Percentiles rank a stretch among this genome's conserved stretches.
Evolutionary conservation across 1,284 basidiomycete species (phyloP).

Genomic region (Apiotrichum sp.): DNA sequence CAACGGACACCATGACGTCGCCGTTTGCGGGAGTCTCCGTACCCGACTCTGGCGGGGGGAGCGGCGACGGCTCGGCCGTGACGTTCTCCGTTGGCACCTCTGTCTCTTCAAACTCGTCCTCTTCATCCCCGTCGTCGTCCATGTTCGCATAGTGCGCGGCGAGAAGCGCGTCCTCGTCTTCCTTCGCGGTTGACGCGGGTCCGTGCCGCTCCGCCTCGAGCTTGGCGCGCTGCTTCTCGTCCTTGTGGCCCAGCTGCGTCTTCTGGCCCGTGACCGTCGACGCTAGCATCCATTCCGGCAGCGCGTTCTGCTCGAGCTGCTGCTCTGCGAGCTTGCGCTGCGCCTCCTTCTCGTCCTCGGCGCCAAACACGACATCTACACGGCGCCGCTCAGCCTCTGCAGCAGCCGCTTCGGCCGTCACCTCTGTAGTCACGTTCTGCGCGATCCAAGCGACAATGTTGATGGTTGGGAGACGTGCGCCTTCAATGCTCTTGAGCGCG

Average conservation of each 20-base stretch:
- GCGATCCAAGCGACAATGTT: conserved; percentile 44
- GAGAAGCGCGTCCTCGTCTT: conserved; percentile 28
- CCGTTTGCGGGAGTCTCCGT: not conserved
- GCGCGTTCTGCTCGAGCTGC: conserved; percentile 80
- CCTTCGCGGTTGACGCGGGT: conserved; percentile 7
- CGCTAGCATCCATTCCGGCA: conserved; percentile 89
- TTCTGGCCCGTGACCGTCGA: conserved; percentile 89
- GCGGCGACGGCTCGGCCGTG: not conserved
- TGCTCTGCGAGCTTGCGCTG: conserved; percentile 62
- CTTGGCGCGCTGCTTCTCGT: conserved; percentile 14
- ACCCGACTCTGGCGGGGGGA: not conserved
- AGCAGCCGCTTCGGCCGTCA: conserved; percentile 62
- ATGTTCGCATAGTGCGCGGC: conserved; percentile 30
- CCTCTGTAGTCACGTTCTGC: conserved; percentile 31
- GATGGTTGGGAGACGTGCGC: conserved; percentile 44
- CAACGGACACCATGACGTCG: conserved; percentile 25
- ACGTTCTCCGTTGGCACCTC: conserved; percentile 3
- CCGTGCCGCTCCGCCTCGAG: conserved; percentile 3
- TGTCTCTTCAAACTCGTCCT: conserved; percentile 15
- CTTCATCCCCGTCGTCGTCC: conserved; percentile 22
- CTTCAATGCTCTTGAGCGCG: conserved; percentile 79
- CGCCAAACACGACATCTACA: conserved; percentile 68
- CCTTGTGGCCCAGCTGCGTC: conserved; percentile 65
- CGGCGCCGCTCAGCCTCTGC: conserved; percentile 53
- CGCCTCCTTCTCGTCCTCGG: conserved; percentile 76